A percentile compares a stretch with the other conserved stretches of the same genome.
These are phyloP conservation scores for Climacium dendroides DNA, from an alignment of 225 moss, liverwort and hornwort genomes.

Conservation along the genomic window DNA sequence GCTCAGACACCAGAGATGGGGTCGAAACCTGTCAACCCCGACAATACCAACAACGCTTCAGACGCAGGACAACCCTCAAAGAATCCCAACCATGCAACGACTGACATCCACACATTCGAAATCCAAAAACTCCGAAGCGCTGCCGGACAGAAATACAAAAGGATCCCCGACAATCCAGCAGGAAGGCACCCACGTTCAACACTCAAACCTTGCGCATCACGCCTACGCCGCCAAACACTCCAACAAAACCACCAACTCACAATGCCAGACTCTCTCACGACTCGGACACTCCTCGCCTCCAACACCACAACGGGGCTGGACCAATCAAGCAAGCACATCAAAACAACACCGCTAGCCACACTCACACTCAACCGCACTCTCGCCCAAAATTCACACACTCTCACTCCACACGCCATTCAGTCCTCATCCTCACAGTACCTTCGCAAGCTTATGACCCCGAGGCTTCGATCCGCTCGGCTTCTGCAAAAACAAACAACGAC, in stretches of 20 bases:
- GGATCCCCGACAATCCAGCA: not conserved
- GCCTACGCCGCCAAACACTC: not conserved
- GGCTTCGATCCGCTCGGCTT: slow-evolving; percentile 61
- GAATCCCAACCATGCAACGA: not conserved
- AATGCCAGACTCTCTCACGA: no score
- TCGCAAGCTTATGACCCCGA: slow-evolving; percentile 47
- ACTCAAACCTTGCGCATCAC: not conserved
- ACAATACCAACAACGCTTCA: not conserved
- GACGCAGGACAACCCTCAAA: no score
- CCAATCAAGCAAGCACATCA: not conserved
- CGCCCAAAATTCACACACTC: not conserved
- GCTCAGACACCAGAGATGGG: slow-evolving; percentile 41
- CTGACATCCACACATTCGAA: not conserved
- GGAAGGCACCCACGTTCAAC: not conserved
- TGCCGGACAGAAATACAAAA: not conserved
- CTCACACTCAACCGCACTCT: not conserved
- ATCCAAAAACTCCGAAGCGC: not conserved
- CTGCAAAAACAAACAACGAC: slow-evolving; percentile 23
- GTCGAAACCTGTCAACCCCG: slow-evolving; percentile 23
- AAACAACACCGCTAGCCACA: not conserved
- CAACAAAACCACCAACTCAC: not conserved
- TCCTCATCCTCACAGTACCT: slow-evolving; percentile 23
- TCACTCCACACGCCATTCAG: not conserved
- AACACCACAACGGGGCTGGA: not conserved
- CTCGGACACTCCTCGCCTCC: not conserved